Conservation (phyloP, 805 yeast species). For the Suhomyces vadensis region DNA sequence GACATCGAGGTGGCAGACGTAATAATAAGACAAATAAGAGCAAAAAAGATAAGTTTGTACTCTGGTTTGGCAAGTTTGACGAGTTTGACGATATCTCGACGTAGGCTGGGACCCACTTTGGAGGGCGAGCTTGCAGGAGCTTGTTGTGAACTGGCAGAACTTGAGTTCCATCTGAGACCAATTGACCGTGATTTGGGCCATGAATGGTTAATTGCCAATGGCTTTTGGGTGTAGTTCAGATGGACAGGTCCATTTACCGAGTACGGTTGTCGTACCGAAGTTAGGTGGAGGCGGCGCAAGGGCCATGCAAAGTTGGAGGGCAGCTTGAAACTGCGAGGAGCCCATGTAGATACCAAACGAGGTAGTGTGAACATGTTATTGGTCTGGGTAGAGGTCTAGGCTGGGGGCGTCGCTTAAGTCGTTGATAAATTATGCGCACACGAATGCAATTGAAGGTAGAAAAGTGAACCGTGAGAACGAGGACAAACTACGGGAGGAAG, state of each 20-base stretch:
- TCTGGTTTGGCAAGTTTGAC: conserved; percentile 18
- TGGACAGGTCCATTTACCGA: too few species aligned
- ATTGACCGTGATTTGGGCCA: too few species aligned
- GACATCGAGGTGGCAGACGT: conserved; percentile 82
- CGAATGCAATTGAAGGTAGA: too few species aligned
- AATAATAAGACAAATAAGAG: conserved; percentile 61
- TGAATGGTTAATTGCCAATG: too few species aligned
- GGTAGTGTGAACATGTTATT: neutral
- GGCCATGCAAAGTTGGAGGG: neutral
- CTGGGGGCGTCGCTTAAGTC: too few species aligned
- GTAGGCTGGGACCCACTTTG: neutral
- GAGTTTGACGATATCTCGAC: conserved; percentile 24
- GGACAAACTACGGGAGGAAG: too few species aligned
- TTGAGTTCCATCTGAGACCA: neutral
- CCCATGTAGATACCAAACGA: neutral
- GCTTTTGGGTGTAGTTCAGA: too few species aligned
- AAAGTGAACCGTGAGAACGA: too few species aligned
- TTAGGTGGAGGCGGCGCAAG: neutral
- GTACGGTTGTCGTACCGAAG: conserved; percentile 1
- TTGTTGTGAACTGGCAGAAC: neutral
- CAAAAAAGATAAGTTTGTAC: conserved; percentile 32
- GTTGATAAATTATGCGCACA: neutral
- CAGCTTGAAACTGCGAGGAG: neutral
- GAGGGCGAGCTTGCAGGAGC: neutral
- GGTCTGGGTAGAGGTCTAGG: neutral